Base-by-base conservation (phyloP, 805 yeast species). In the Starmerella cellae region DNA sequence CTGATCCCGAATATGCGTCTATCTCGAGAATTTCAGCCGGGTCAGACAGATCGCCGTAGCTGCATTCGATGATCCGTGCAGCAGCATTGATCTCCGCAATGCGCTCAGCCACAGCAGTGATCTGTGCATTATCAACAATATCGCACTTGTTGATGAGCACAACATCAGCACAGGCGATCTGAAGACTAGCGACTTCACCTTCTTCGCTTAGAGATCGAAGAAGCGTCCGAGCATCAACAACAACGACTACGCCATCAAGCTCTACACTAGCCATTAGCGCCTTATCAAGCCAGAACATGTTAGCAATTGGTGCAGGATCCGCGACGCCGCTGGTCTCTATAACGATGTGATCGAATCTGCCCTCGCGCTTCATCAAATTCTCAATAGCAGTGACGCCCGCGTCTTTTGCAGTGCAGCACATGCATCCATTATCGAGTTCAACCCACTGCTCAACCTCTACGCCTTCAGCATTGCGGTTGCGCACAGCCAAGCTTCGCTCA, bases 211-310 rank as follows among this genome's bases (percentile, higher is more conserved):
- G 63, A 48, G 82, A 77, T 41, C 64, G 64, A 16, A 69, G 53
- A 20, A 88, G 77, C 55, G 84, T 77, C 11, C 42, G 46, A 3
- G 62, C 64, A 46, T 88, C 97, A 33, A 91, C 65, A 2, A 88
- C 96, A 0, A 95, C 81, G 13, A 91, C 71, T 4, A 88, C 83
- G 0, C 95, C 95, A 60, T 88, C 97, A 26, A 91, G 78, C 58
- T 82, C 82, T 2, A 91, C 84, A 51, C 77, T 78, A 3, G 94
- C 77, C 14, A 78, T 70, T 44, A 91, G 66, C 0, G 87, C 96
- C 20, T 82, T 88, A 59, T 91, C 98, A 24, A 87, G 69, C 98
- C 98, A 91, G 61, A 91, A 91, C 95, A 88, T 88, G 49, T 77
- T 74, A 4, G 96, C 95, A 22, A 91, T 84, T 0, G 97, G 97